These are phyloP conservation scores for Aspergillus cavernicola DNA, from an alignment of 495 filamentous ascomycete species.

Conservation along the genomic window DNA sequence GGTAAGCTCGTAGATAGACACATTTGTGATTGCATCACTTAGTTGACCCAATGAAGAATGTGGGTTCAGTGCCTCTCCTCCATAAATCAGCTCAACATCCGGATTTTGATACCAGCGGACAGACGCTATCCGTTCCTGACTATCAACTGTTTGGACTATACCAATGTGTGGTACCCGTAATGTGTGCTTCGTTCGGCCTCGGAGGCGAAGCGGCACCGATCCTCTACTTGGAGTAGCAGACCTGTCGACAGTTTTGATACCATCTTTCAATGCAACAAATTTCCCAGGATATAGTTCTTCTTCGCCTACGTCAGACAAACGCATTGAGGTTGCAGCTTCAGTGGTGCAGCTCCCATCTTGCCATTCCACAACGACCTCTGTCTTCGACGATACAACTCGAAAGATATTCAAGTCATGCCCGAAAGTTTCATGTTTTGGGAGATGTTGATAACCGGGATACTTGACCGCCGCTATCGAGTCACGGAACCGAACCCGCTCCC, in stretches of 20 bases:
- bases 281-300: conserved; percentile 60
- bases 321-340: conserved; percentile 37
- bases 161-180: conserved; percentile 39
- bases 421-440: conserved; percentile 45
- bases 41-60: conserved; percentile 41
- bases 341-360: conserved; percentile 52
- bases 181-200: background rate
- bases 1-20: conserved; percentile 57
- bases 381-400: conserved; percentile 41
- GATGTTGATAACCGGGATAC: conserved; percentile 39
- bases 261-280: conserved; percentile 46
- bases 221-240: background rate
- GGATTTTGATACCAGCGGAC: conserved; percentile 52
- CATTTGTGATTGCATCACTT: conserved; percentile 37
- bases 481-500: conserved; percentile 50
- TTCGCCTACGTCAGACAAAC: conserved; percentile 43
- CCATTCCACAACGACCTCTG: conserved; percentile 53
- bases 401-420: conserved; percentile 60
- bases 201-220: background rate
- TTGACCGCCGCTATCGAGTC: conserved; percentile 45
- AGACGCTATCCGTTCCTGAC: conserved; percentile 48
- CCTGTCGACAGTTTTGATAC: conserved; percentile 17
- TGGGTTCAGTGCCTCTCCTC: conserved; percentile 24
- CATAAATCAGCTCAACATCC: conserved; percentile 35
- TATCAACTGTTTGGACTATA: conserved; percentile 56